Conservation (phyloP, 2,329 filamentous ascomycete species). For the Penicillium sp. region DNA sequence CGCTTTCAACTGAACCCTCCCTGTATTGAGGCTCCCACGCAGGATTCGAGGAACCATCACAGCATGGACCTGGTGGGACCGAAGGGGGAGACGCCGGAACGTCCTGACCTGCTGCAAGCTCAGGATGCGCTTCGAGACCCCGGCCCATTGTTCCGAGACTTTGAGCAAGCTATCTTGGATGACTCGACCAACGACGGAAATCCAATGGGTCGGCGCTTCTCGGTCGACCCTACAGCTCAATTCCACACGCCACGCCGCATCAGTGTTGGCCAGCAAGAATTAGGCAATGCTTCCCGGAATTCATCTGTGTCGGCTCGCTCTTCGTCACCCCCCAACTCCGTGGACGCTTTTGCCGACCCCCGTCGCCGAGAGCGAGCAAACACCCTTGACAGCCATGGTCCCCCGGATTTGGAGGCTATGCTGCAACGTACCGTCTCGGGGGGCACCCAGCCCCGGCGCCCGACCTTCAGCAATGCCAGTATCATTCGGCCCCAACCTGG, state of each 20-base stretch:
- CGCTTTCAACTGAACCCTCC: slow-evolving; percentile 53
- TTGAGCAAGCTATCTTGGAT: slow-evolving; percentile 81
- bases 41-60: slow-evolving; percentile 32
- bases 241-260: slow-evolving; percentile 35
- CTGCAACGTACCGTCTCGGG: slow-evolving; percentile 72
- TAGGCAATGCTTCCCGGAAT: slow-evolving; percentile 43
- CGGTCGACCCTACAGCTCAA: slow-evolving; percentile 43
- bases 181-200: slow-evolving; percentile 53
- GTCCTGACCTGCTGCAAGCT: slow-evolving; percentile 48
- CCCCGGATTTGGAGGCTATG: slow-evolving; percentile 57
- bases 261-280: slow-evolving; percentile 41
- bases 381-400: slow-evolving; percentile 61
- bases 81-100: slow-evolving; percentile 51
- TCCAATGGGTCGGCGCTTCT: slow-evolving; percentile 38
- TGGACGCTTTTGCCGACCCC: slow-evolving; percentile 93
- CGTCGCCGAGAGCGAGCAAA: slow-evolving; percentile 76
- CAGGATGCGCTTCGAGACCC: slow-evolving; percentile 47
- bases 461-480: slow-evolving; percentile 60
- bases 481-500: slow-evolving; percentile 52
- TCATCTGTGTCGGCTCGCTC: slow-evolving; percentile 63
- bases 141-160: slow-evolving; percentile 68
- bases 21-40: slow-evolving; percentile 37
- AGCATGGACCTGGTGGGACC: slow-evolving; percentile 49
- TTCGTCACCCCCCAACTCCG: slow-evolving; percentile 88
- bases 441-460: slow-evolving; percentile 62